Base-by-base conservation (phyloP, 164 flowering plant species). In the Chimonanthus praecox region DNA sequence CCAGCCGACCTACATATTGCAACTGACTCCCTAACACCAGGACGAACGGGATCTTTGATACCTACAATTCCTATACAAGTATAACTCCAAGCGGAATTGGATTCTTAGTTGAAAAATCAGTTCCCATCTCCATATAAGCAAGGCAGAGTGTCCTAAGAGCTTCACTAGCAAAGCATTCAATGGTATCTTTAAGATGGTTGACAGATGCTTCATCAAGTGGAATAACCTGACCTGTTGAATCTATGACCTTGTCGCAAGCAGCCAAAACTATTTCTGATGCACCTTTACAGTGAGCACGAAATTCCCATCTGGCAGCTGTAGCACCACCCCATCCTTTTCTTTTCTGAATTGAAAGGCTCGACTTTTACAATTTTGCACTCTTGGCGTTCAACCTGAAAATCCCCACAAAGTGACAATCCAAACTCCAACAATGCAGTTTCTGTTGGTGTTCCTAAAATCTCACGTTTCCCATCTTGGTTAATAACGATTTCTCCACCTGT, bases 11-110 rank as follows among this genome's bases (percentile, higher is more conserved):
- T 89, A 82, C 97, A 94, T 60, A 89, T 87, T 73, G 95, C 92
- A 75, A 94, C 97, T 49, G 97, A 94, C 77, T 94, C 92, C 84
- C 87, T 91, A 64, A 94, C 97, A 68, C 99, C 99, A 67, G 97
- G 94, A 44, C 97, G 95, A 11, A 94, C 92, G 6, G 99, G 99
- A 84, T 94, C 99, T 78, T 94, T 94, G 80, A 94, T 94, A 61
- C 98, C 98, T 45, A 94, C 97, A 72, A 94, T 87, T 47, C 90
- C 98, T 21, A 94, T 85, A 76, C 90, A 89, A 64, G 93, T 92
- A 80, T 89, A 92, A 9, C 99, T 11, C 58, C 68, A 64, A 74
- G 50, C 20, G 99, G 97, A 80, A 94, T 82, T 48, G 90, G 85
- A 76, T 75, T 78, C 49, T 79, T 80, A 47, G 75, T 74, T 47